Conservation (phyloP, 1,284 basidiomycete species). For the Rhodotorula sp. region DNA sequence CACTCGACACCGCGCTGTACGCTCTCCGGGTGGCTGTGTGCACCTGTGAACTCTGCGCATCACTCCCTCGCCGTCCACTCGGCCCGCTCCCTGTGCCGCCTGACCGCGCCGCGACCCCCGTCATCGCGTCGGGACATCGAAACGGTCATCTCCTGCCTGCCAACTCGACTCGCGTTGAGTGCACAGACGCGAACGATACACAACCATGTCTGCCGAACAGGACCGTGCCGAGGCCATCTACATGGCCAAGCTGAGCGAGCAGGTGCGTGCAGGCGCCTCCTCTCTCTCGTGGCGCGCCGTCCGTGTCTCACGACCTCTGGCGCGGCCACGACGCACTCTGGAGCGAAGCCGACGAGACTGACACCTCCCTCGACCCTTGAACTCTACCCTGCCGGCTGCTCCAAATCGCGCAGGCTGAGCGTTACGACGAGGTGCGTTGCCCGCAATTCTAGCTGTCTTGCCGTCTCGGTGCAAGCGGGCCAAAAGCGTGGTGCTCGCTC, state of each 20-base stretch:
- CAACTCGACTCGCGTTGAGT: not conserved
- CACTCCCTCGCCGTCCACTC: not conserved
- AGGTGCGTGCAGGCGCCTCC: conserved; percentile 50
- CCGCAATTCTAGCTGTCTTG: not conserved
- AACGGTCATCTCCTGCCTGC: not conserved
- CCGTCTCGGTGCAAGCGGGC: no score
- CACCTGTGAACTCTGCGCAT: not conserved
- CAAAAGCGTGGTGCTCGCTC: no score
- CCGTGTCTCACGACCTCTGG: not conserved
- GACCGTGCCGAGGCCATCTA: conserved; percentile 75
- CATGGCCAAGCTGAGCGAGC: conserved; percentile 98
- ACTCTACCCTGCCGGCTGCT: not conserved
- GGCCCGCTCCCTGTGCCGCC: no score
- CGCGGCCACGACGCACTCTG: not conserved
- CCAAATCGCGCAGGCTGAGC: conserved; percentile 63
- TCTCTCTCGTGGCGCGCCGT: not conserved
- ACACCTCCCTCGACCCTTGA: not conserved
- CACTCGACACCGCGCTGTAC: not conserved
- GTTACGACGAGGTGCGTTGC: conserved; percentile 77
- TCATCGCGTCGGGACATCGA: not conserved
- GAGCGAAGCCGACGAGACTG: not conserved
- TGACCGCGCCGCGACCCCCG: not conserved
- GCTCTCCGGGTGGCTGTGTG: not conserved
- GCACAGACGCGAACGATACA: not conserved
- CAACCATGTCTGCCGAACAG: conserved; percentile 31